A percentile compares a stretch with the other conserved stretches of the same genome.
Conservation (phyloP, 768 basidiomycete genomes). For the Agrocybe chaxingu region DNA sequence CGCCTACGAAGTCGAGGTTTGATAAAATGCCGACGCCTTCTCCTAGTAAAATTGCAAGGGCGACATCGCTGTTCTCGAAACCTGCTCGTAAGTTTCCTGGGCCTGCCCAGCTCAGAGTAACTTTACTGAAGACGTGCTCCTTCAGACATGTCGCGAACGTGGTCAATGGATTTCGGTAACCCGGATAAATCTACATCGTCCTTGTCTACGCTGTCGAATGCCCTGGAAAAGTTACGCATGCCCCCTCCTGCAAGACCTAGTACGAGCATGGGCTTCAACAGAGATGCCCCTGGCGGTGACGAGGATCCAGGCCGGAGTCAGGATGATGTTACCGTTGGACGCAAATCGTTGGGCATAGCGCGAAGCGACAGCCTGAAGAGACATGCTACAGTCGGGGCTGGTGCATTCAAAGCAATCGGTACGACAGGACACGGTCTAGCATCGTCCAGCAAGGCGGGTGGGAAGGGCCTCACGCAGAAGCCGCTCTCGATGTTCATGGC, state of each 20-base stretch:
- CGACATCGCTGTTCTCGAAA: constrained; percentile 24
- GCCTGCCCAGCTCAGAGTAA: neutral
- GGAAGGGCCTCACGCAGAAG: constrained; percentile 21
- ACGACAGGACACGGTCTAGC: constrained; percentile 9
- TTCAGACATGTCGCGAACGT: constrained; percentile 20
- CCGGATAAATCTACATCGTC: constrained; percentile 36
- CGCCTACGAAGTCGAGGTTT: neutral
- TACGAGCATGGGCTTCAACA: constrained; percentile 68
- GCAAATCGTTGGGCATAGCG: constrained; percentile 12
- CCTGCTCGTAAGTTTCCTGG: constrained; percentile 24
- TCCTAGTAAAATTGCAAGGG: constrained; percentile 29
- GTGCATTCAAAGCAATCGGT: constrained; percentile 10
- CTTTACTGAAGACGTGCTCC: constrained; percentile 9
- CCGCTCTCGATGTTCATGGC: constrained; percentile 25
- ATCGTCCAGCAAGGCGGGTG: constrained; percentile 10
- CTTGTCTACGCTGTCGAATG: constrained; percentile 62
- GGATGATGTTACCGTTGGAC: constrained; percentile 21
- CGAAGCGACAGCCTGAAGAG: constrained; percentile 14
- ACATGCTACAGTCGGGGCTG: constrained; percentile 18
- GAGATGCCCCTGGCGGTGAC: constrained; percentile 26
- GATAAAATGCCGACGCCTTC: constrained; percentile 13
- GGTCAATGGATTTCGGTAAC: constrained; percentile 17
- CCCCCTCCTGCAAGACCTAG: constrained; percentile 65
- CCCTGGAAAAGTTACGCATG: constrained; percentile 66
- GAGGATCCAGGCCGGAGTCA: constrained; percentile 17